Evolutionary conservation across 1,284 basidiomycete genomes (phyloP).

Genomic region (Tilletia indica): DNA sequence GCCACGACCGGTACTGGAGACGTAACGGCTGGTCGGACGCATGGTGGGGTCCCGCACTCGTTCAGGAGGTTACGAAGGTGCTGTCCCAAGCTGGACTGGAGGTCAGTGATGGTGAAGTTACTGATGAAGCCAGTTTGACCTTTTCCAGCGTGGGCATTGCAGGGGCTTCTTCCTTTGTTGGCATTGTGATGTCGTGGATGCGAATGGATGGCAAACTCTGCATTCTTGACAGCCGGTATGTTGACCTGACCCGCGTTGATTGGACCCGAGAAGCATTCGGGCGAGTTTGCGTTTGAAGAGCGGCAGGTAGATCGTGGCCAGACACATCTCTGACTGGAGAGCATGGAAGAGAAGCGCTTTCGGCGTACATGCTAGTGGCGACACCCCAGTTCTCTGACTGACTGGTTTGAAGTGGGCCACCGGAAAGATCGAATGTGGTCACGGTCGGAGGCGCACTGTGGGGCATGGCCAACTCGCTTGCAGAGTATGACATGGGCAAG

Average conservation of each 20-base stretch:
- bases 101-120: neutral
- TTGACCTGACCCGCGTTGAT: neutral
- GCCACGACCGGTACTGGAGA: slow-evolving; percentile 36
- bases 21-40: slow-evolving; percentile 26
- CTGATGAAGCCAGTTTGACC: neutral
- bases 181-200: neutral
- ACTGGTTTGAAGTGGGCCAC: slow-evolving; percentile 6
- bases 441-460: slow-evolving; percentile 41
- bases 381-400: neutral
- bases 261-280: neutral
- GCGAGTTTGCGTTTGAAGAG: neutral
- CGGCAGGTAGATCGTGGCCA: neutral
- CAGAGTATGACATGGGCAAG: neutral
- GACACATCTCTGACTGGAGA: slow-evolving; percentile 11
- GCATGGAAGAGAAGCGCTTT: neutral
- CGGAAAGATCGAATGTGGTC: slow-evolving; percentile 35
- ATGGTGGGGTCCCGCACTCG: slow-evolving; percentile 19
- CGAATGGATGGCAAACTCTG: slow-evolving; percentile 15
- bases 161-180: neutral
- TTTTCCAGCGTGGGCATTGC: neutral
- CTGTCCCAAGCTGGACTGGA: slow-evolving; percentile 12
- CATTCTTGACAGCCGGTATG: slow-evolving; percentile 8
- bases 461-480: slow-evolving; percentile 9
- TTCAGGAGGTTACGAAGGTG: neutral
- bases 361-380: neutral